Evolutionary conservation across 2,329 filamentous ascomycete species (phyloP).

Genomic region (Sporothrix mexicana): DNA sequence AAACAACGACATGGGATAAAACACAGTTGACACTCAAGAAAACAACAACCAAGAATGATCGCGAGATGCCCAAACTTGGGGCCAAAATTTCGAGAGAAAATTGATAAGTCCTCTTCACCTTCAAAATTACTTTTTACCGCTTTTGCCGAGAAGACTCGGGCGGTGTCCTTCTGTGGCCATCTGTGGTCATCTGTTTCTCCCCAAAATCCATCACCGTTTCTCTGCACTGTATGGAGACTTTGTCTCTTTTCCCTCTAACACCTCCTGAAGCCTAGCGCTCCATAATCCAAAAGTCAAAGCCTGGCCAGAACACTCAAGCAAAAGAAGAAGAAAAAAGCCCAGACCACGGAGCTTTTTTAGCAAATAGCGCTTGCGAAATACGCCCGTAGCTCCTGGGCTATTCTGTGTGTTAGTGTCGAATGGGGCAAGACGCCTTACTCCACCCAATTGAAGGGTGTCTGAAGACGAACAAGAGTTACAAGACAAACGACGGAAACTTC

Average conservation of each 20-base stretch:
- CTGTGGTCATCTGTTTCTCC: neutral
- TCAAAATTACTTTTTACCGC: neutral
- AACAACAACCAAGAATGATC: neutral
- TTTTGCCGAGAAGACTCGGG: neutral
- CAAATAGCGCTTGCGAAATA: neutral
- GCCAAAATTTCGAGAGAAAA: neutral
- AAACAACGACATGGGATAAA: neutral
- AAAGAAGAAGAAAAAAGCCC: neutral
- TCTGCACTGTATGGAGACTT: constrained; percentile 11
- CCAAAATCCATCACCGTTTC: neutral
- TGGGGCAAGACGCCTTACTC: neutral
- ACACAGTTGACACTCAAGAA: neutral
- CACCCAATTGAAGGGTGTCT: neutral
- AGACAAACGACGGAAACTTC: neutral
- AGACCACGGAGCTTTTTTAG: constrained; percentile 11
- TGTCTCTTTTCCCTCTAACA: too few relatives aligned
- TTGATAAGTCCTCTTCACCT: neutral
- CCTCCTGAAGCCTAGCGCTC: neutral
- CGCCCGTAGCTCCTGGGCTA: constrained; percentile 17
- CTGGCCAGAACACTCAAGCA: neutral
- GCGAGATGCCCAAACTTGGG: neutral
- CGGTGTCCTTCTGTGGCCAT: neutral
- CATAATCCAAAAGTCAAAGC: neutral
- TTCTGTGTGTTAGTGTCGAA: neutral
- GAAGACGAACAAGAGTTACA: neutral